Evolutionary conservation across 768 basidiomycete species (phyloP), one percentile per base, ranked within the genome.

Genomic region (Termitomyces sp.): DNA sequence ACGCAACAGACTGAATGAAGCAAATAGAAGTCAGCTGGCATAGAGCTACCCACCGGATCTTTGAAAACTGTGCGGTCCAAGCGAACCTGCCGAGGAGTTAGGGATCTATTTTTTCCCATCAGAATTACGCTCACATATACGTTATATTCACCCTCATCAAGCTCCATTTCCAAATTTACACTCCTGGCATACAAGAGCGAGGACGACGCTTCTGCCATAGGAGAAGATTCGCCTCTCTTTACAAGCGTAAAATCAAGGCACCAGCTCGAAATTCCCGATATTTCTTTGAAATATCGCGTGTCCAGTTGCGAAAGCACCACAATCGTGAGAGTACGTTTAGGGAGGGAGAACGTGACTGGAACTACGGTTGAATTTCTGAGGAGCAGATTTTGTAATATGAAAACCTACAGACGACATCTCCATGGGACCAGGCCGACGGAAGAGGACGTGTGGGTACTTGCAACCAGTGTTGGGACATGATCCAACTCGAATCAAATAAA

Each of bases 221-320:
- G 65, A 29, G 72, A 70, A 29, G 68, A 72, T 39, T 73, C 70
- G 5, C 79, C 80, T 60, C 76, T 72, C 59, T 78, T 80, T 65
- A 78, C 79, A 1, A 84, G 68, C 8, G 71, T 68, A 59, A 83
- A 82, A 56, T 84, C 81, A 56, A 83, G 70, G 10, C 71, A 73
- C 80, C 79, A 83, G 27, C 63, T 61, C 16, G 74, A 73, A 37
- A 66, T 71, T 5, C 78, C 77, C 0, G 77, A 64, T 39, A 84
- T 69, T 46, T 80, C 80, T 24, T 68, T 66, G 67, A 78, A 84
- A 65, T 79, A 84, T 6, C 81, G 72, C 6, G 68, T 62, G 57
- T 84, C 81, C 27, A 79, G 61, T 60, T 81, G 80, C 13, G 80
- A 79, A 36, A 84, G 74, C 29, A 82, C 80, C 44, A 84, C 72